Evolutionary conservation across 2,329 filamentous ascomycete species (phyloP).

Genomic region (Trichoderma harzianum): DNA sequence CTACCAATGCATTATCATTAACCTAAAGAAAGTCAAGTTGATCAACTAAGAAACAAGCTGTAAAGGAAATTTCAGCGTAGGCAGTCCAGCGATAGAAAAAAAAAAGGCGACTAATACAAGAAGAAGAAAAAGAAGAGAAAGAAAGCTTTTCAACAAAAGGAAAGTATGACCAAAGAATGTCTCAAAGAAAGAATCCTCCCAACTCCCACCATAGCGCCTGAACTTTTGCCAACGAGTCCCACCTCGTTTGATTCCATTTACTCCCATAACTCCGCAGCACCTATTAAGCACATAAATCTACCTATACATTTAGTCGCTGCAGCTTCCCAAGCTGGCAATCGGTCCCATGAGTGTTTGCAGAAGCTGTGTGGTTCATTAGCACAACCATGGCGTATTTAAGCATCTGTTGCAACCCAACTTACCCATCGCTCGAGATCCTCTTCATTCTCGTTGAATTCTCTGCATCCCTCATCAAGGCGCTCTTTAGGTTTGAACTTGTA

Average conservation of each 20-base stretch:
- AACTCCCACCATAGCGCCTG: not conserved
- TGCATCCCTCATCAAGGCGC: slow-evolving; percentile 11
- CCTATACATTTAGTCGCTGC: not conserved
- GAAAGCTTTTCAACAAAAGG: not conserved
- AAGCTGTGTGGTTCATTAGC: not conserved
- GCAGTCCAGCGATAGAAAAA: not conserved
- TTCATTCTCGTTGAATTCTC: not conserved
- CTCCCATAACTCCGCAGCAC: not conserved
- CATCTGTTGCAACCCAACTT: not conserved
- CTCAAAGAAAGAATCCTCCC: not conserved
- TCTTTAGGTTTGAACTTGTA: not conserved
- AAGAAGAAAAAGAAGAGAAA: not conserved
- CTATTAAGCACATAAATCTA: not conserved
- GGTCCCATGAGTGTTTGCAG: not conserved
- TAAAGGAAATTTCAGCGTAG: not conserved
- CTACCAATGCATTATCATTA: not conserved
- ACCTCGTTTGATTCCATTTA: not conserved
- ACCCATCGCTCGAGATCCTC: slow-evolving; percentile 16
- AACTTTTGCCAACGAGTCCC: not conserved
- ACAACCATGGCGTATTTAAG: too few species aligned
- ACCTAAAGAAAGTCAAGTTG: too few species aligned
- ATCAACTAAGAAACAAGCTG: too few species aligned
- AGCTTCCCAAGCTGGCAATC: not conserved
- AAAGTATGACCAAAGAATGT: not conserved
- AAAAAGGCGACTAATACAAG: not conserved